A percentile compares a stretch with the other conserved stretches of the same genome.
These are phyloP conservation scores for Phytophthora uliginosa DNA, from an alignment of 352 stramenopile genomes.

Conservation along the genomic window DNA sequence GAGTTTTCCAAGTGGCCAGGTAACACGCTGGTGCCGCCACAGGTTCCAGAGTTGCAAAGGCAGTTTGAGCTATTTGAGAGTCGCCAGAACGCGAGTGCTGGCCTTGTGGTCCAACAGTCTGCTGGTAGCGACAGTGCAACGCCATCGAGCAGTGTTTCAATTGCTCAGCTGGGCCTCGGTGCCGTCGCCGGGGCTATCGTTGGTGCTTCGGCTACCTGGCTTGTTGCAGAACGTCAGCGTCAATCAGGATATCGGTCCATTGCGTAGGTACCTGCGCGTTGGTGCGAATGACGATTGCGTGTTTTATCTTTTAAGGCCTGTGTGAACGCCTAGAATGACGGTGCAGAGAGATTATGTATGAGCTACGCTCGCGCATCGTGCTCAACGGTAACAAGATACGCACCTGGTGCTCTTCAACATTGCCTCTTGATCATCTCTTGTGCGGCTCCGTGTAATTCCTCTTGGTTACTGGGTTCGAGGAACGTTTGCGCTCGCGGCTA, in stretches of 20 bases:
- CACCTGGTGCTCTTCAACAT: constrained; percentile 6
- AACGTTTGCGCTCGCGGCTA: constrained; percentile 23
- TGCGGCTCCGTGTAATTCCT: constrained; percentile 39
- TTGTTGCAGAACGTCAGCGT: constrained; percentile 38
- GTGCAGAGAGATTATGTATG: constrained; percentile 31
- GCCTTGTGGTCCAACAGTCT: constrained; percentile 14
- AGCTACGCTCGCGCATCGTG: constrained; percentile 8
- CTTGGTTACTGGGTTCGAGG: constrained; percentile 17
- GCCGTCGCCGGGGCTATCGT: constrained; percentile 40
- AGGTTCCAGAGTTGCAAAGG: constrained; percentile 47
- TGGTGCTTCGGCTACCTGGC: constrained; percentile 42
- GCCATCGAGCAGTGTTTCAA: constrained; percentile 19
- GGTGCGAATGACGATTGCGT: neutral
- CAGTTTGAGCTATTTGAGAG: constrained; percentile 50
- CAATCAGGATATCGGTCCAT: constrained; percentile 47
- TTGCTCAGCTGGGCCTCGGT: constrained; percentile 41
- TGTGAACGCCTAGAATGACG: neutral
- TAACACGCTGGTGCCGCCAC: constrained; percentile 58
- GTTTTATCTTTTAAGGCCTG: constrained; percentile 21
- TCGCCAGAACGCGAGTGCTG: constrained; percentile 31
- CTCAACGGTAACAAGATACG: constrained; percentile 4
- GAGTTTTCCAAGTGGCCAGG: constrained; percentile 80
- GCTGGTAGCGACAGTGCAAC: neutral
- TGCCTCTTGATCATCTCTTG: constrained; percentile 37
- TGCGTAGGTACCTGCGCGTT: constrained; percentile 16